Percentiles rank a stretch among this genome's conserved stretches.
These are phyloP conservation scores for Fraxinus greggii DNA, from an alignment of 305 asterid genomes.

Conservation along the genomic window DNA sequence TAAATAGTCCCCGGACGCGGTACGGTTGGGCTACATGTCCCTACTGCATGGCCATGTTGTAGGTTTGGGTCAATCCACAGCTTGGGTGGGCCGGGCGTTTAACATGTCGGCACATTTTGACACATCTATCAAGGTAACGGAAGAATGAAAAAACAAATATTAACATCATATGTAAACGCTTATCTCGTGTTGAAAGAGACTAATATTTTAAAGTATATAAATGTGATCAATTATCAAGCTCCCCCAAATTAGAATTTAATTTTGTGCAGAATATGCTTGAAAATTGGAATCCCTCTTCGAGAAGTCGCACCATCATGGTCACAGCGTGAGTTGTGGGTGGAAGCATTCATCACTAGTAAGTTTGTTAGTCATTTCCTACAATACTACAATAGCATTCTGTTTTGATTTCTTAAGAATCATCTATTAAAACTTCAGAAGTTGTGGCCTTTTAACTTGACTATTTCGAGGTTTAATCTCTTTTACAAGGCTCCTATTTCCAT, in stretches of 20 bases:
- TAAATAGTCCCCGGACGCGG: background rate
- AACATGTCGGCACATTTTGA: background rate
- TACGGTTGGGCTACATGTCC: background rate
- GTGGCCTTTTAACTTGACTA: background rate
- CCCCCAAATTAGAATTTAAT: slow-evolving; percentile 15
- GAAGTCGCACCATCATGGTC: slow-evolving; percentile 96
- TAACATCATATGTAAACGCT: background rate
- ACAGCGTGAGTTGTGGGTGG: slow-evolving; percentile 64
- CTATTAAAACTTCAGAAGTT: background rate
- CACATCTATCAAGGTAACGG: background rate
- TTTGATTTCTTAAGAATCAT: background rate
- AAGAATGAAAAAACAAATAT: background rate
- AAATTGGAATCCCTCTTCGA: slow-evolving; percentile 59
- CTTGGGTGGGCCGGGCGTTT: background rate
- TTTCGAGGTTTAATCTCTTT: background rate
- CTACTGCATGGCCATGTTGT: background rate
- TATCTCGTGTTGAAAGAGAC: background rate
- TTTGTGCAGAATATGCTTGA: slow-evolving; percentile 62
- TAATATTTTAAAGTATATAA: background rate
- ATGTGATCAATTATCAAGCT: background rate
- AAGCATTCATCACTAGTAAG: slow-evolving; percentile 83
- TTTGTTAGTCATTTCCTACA: background rate
- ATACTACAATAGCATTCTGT: background rate
- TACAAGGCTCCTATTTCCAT: background rate
- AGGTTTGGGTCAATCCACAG: background rate